Evolutionary conservation across 768 basidiomycete species (phyloP).

Genomic region (Leccinum longicurvipes): DNA sequence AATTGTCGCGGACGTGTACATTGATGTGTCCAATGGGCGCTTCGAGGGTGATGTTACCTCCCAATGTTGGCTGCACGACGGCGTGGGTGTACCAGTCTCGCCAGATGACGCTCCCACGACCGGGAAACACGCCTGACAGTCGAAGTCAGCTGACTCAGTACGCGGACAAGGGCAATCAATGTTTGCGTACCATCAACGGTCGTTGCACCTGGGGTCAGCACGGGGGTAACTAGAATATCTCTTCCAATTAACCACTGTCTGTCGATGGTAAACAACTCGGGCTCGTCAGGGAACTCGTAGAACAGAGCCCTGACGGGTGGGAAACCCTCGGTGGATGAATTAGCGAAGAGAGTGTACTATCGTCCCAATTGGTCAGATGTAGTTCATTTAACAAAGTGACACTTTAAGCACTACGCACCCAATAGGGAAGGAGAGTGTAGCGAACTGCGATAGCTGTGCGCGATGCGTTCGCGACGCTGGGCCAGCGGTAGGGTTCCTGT

Average conservation of each 20-base stretch:
- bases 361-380: constrained; percentile 25
- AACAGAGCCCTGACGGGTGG: constrained; percentile 74
- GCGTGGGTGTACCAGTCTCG: constrained; percentile 70
- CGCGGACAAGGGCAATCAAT: not conserved
- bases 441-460: constrained; percentile 64
- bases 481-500: constrained; percentile 79
- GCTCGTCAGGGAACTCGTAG: constrained; percentile 72
- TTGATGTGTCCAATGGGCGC: constrained; percentile 73
- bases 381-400: not conserved
- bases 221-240: constrained; percentile 72
- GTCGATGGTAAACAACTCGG: constrained; percentile 57
- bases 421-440: constrained; percentile 71
- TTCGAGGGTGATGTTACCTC: constrained; percentile 44
- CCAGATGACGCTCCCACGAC: constrained; percentile 54
- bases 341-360: constrained; percentile 70
- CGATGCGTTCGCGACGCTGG: constrained; percentile 68
- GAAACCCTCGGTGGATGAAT: constrained; percentile 55
- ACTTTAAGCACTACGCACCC: constrained; percentile 49
- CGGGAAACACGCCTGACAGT: constrained; percentile 56
- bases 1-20: constrained; percentile 65
- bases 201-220: constrained; percentile 61
- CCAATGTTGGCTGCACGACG: constrained; percentile 40
- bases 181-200: constrained; percentile 55
- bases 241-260: constrained; percentile 69
- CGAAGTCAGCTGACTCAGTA: not conserved